Base-by-base conservation (phyloP, 805 yeast species). In the Lipomyces oligophaga region DNA sequence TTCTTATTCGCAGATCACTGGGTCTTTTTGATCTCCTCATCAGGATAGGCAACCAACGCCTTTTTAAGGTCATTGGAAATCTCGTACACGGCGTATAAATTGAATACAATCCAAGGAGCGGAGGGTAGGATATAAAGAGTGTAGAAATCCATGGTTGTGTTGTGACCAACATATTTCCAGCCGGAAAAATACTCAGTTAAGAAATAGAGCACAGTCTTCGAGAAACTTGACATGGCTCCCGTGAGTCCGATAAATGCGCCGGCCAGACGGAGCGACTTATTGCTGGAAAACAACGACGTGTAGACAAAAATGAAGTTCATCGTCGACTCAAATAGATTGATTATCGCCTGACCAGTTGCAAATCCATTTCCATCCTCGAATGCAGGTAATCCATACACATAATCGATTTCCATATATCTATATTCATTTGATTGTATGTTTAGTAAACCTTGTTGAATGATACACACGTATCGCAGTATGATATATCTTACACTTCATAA, bases 101-200 rank as follows among this genome's bases (percentile, higher is more conserved):
- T 32, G 27, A 52, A 27, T 0, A 38, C 18, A 26, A 52, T 37
- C 56, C 56, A 52, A 10, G 52, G 50, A 6, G 43, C 34, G 11
- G 52, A 46, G 11, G 56, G 56, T 4, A 49, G 1, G 15, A 41
- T 5, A 36, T 52, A 52, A 13, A 48, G 38, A 21, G 32, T 26
- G 33, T 48, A 13, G 34, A 39, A 20, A 3, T 20, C 33, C 16
- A 15, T 34, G 22, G 45, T 26, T 6, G 50, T 26, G 40, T 52
- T 52, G 18, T 52, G 56, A n/a, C 56, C 56, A 25, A 49, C 54
- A 31, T 52, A 52, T 37, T 49, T 52, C 34, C 18, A 37, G 25
- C 55, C 56, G 32, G 52, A 38, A 45, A 37, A 47, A 18, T 34
- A 30, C 36, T 52, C 56, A 35, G 34, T 24, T 15, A 45, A 26